phyloP scores from a whole-genome alignment of 164 flowering plant species.

The Euptelea pleiosperma region DNA sequence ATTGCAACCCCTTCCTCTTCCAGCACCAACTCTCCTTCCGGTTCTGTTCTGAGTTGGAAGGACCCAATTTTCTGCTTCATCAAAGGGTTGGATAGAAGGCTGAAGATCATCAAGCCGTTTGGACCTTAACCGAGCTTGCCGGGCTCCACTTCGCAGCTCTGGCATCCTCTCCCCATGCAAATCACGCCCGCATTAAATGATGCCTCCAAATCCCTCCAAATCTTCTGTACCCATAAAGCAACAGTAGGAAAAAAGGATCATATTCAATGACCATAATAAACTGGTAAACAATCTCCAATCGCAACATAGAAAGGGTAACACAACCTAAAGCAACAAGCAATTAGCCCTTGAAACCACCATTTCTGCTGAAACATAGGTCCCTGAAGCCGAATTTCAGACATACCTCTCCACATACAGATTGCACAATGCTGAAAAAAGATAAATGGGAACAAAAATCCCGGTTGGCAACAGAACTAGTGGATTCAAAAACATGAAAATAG shows the following conservation, averaged over 20 bases:
- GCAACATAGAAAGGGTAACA: not conserved
- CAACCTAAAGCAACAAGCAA: not conserved
- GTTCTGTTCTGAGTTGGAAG: slow-evolving; percentile 59
- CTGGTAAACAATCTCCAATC: not conserved
- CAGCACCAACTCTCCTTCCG: slow-evolving; percentile 70
- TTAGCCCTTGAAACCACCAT: not conserved
- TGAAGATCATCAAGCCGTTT: slow-evolving; percentile 82
- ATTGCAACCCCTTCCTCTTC: slow-evolving; percentile 79
- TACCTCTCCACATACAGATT: not conserved
- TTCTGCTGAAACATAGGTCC: not conserved
- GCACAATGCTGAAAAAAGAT: not conserved
- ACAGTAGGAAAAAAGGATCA: slow-evolving; percentile 3
- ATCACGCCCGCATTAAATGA: slow-evolving; percentile 35
- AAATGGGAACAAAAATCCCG: not conserved
- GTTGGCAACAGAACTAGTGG: not conserved
- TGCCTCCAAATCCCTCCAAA: slow-evolving; percentile 23
- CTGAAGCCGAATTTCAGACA: not conserved
- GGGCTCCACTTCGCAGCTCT: slow-evolving; percentile 89
- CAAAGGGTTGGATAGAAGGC: slow-evolving; percentile 53
- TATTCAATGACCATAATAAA: not conserved
- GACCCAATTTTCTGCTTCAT: slow-evolving; percentile 56
- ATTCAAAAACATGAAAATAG: no score
- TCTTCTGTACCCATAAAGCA: slow-evolving; percentile 20
- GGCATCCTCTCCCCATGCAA: slow-evolving; percentile 98
- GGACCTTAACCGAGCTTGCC: slow-evolving; percentile 59